phyloP scores from a whole-genome alignment of 1,284 basidiomycete species.

The Leucoagaricus sp. region DNA sequence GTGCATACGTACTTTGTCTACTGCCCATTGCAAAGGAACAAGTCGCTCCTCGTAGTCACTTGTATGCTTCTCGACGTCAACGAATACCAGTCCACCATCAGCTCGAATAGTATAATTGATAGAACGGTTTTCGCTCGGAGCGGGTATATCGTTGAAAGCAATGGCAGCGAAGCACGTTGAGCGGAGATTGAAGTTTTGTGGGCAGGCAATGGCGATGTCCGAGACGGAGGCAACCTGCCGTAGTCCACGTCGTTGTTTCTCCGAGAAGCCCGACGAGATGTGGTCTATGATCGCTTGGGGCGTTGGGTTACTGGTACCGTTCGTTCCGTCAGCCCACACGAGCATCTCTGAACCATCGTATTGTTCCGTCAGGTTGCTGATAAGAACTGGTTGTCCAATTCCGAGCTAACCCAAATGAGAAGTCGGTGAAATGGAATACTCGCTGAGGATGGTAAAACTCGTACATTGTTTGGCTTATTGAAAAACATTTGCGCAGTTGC shows the following conservation, averaged over 20 bases:
- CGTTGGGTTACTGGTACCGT: constrained; percentile 48
- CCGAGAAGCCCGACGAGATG: constrained; percentile 51
- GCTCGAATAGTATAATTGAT: constrained; percentile 74
- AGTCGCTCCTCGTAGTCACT: constrained; percentile 72
- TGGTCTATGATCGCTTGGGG: constrained; percentile 59
- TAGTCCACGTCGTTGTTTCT: constrained; percentile 45
- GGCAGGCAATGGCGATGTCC: constrained; percentile 61
- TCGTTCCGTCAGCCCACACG: constrained; percentile 65
- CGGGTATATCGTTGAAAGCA: constrained; percentile 63
- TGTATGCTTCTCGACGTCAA: constrained; percentile 65
- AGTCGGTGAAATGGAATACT: background rate
- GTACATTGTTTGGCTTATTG: constrained; percentile 54
- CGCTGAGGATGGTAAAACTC: constrained; percentile 21
- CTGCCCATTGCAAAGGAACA: constrained; percentile 76
- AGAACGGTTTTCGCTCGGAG: constrained; percentile 21
- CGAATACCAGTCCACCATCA: constrained; percentile 63
- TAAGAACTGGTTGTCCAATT: constrained; percentile 54
- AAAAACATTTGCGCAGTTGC: constrained; percentile 63
- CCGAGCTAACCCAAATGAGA: constrained; percentile 49
- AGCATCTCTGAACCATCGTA: constrained; percentile 56
- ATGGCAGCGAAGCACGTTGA: constrained; percentile 75
- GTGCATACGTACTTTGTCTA: constrained; percentile 58
- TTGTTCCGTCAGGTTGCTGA: constrained; percentile 48
- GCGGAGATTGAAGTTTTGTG: constrained; percentile 70
- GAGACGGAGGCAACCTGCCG: constrained; percentile 46